Percentiles rank a stretch among this genome's conserved stretches.
phyloP scores from a whole-genome alignment of 495 filamentous ascomycete species.

The Parmelia sp. region DNA sequence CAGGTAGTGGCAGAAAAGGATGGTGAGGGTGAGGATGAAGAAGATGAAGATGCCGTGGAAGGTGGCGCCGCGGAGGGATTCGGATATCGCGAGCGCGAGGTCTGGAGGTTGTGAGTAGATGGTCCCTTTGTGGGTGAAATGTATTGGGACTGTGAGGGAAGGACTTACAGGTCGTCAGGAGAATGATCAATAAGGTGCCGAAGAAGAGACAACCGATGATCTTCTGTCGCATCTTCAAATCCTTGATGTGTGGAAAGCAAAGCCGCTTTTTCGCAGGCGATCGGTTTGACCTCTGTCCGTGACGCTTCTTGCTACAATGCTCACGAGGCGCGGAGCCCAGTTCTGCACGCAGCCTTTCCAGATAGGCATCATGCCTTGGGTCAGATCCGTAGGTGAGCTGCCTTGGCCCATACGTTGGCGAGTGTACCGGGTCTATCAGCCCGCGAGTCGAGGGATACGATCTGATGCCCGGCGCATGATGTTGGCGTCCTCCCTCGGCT shows the following conservation, averaged over 20 bases:
- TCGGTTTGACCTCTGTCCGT: slow-evolving; percentile 1
- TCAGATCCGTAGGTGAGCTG: slow-evolving; percentile 15
- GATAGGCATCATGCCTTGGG: slow-evolving; percentile 13
- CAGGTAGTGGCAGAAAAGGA: slow-evolving; percentile 74
- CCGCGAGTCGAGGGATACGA: slow-evolving; percentile 25
- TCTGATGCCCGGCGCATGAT: slow-evolving; percentile 14
- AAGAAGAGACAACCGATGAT: slow-evolving; percentile 54
- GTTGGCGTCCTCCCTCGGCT: slow-evolving; percentile 1
- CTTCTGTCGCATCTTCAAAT: slow-evolving; percentile 46
- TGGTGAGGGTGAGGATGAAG: slow-evolving; percentile 61
- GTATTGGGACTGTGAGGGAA: background rate
- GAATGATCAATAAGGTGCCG: slow-evolving; percentile 45
- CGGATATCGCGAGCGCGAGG: slow-evolving; percentile 59
- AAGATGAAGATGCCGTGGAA: slow-evolving; percentile 72
- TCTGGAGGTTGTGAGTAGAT: slow-evolving; percentile 41
- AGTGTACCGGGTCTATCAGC: slow-evolving; percentile 25
- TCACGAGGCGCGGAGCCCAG: background rate
- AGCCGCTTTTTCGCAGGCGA: slow-evolving; percentile 29
- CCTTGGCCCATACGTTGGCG: slow-evolving; percentile 21
- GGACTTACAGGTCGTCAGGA: slow-evolving; percentile 54
- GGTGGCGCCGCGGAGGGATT: slow-evolving; percentile 47
- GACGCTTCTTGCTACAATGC: background rate
- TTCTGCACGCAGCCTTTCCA: slow-evolving; percentile 1
- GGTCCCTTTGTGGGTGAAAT: slow-evolving; percentile 3
- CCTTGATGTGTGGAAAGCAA: slow-evolving; percentile 49